Base-by-base conservation (phyloP, 768 basidiomycete genomes). In the Tricholoma sp. region DNA sequence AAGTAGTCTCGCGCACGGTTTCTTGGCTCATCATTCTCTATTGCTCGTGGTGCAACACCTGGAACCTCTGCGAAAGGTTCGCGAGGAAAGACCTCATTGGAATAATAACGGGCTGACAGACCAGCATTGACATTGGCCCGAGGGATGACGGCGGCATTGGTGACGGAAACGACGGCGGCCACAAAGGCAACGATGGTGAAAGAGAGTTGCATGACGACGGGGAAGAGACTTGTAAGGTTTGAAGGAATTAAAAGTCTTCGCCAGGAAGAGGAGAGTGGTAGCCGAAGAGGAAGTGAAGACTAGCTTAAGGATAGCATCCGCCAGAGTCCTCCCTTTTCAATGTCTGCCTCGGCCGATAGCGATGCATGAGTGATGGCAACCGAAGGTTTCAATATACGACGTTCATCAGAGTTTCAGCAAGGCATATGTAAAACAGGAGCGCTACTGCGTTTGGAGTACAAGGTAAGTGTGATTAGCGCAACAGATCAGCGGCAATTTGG, bases 121-220 rank as follows among this genome's bases (percentile, higher is more conserved):
- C 58, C 56, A 29, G 61, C 41, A 41, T 61, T 51, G 32, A 64
- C 52, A 56, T 66, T 65, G 8, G 66, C 57, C 6, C 65, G 64
- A 33, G 67, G 64, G 31, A 72, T 57, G 47, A 66, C 64, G 18
- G 68, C 68, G 18, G 69, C 70, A 52, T 61, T 61, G 24, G 63
- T 57, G 58, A 66, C 54, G 32, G 67, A 58, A 47, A 65, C 55
- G 55, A 62, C 61, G 42, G 61, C 61, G 55, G 64, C 58, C 53
- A 65, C 57, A 50, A 61, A 34, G 51, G 61, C 52, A 53, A 53
- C 51, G 37, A 54, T 42, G 37, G 59, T 60, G 57, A 61, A 52
- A 18, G 61, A 60, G 65, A 69, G 63, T 59, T 67, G 70, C 70
- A 73, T 69, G 52, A 42, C 66, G 63, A 56, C n/a, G 41, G 18